Percentiles rank a stretch among this genome's conserved stretches.
phyloP scores from a whole-genome alignment of 2,329 filamentous ascomycete genomes.

The Furcasterigmium furcatum region DNA sequence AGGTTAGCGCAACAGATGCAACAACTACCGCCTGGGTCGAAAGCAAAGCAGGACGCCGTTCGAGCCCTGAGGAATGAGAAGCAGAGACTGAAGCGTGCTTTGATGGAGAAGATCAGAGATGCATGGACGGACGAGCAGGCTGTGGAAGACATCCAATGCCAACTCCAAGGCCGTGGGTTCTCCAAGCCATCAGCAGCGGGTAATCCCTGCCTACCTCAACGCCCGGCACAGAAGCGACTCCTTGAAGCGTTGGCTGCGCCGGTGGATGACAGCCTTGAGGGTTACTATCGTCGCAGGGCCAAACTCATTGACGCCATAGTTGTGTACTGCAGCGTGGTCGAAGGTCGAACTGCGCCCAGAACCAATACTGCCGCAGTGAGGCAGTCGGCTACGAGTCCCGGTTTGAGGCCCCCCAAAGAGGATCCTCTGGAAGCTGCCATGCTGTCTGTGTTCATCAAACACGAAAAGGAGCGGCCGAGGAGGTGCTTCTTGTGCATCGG shows the following conservation, averaged over 20 bases:
- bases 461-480: no score
- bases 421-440: no score
- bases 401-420: no score
- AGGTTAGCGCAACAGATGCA: not conserved
- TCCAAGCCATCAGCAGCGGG: constrained; percentile 3
- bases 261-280: constrained; percentile 6
- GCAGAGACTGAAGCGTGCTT: constrained; percentile 10
- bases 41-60: constrained; percentile 5
- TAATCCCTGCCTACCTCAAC: constrained; percentile 2
- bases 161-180: constrained; percentile 14
- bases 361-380: no score
- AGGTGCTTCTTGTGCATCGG: no score
- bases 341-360: no score
- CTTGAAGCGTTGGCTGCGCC: constrained; percentile 9
- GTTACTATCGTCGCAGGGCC: constrained; percentile 9
- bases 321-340: constrained; percentile 9
- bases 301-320: constrained; percentile 9
- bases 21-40: constrained; percentile 1
- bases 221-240: constrained; percentile 12
- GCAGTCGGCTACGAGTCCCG: no score
- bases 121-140: constrained; percentile 14
- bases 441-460: no score
- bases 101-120: constrained; percentile 11
- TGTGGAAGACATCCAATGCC: constrained; percentile 14
- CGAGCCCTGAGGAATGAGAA: constrained; percentile 10